Evolutionary conservation across 306 rosid genomes (phyloP).

Genomic region (Neltuma alba): DNA sequence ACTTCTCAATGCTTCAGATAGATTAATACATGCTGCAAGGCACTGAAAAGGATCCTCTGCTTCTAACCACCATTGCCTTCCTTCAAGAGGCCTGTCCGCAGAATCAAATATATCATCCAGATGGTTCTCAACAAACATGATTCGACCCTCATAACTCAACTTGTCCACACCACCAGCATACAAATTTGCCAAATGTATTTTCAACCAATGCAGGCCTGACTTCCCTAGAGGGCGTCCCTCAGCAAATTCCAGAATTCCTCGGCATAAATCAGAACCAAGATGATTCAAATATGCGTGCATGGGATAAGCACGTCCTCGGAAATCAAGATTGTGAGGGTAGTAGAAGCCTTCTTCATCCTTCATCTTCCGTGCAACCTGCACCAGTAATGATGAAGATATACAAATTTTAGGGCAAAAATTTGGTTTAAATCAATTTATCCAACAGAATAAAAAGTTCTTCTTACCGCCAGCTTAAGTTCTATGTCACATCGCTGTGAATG

Average conservation of each 20-base stretch:
- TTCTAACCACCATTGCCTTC: constrained; percentile 89
- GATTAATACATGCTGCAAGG: constrained; percentile 86
- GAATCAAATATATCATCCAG: constrained; percentile 79
- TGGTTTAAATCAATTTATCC: constrained; percentile 27
- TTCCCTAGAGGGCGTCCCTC: constrained; percentile 89
- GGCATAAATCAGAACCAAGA: constrained; percentile 96
- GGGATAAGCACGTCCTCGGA: constrained; percentile 98
- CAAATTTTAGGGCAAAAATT: constrained; percentile 20
- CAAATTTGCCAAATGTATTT: constrained; percentile 94
- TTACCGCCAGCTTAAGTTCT: constrained; percentile 95
- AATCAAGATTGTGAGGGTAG: constrained; percentile 97
- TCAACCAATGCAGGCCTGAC: constrained; percentile 90
- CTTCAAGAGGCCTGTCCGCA: constrained; percentile 91
- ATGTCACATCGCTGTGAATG: constrained; percentile 91
- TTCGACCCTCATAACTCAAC: constrained; percentile 68
- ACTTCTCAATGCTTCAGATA: constrained; percentile 88
- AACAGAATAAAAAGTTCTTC: constrained; percentile 43
- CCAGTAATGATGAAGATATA: constrained; percentile 27
- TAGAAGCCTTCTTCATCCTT: constrained; percentile 95
- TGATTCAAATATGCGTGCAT: constrained; percentile 96
- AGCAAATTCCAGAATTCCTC: constrained; percentile 91
- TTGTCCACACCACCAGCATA: constrained; percentile 95
- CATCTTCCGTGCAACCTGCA: constrained; percentile 95
- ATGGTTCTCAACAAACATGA: constrained; percentile 70
- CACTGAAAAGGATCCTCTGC: constrained; percentile 99